Base-by-base conservation (phyloP, 331 rosid genomes). In the Saraca asoca region DNA sequence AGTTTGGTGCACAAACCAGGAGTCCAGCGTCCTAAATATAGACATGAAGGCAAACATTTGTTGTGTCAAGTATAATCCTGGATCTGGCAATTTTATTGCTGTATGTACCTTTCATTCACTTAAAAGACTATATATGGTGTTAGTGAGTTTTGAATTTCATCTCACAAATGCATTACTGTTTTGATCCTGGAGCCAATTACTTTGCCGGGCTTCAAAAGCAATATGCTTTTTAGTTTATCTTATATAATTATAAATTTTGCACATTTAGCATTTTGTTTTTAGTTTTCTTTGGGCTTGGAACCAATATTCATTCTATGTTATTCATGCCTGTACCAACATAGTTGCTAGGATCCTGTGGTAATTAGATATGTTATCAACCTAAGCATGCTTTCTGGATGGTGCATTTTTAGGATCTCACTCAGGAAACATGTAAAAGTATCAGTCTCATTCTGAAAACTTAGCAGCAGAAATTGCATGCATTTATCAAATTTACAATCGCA, bases 31-130 rank as follows among this genome's bases (percentile, higher is more conserved):
- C 69, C 78, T 86, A 24, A 87, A 94, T 71, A 90, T 90, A 73
- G 99, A 94, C 77, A 90, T 94, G 97, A 90, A 94, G 85, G 99
- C 99, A 18, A 94, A 94, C 86, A 94, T 94, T 74, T 94, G 99
- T 62, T 90, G 92, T 49, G 99, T 94, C 65, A 90, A 94, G 77
- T 94, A 86, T 78, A 94, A 94, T 81, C 99, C 97, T 73, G 96
- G 99, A 79, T 90, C 97, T 7, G 79, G 97, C 75, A 70, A 90
- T 85, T 73, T 78, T 72, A 88, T 94, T 75, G 96, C 97, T 43
- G 99, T 94, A 88, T 66, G 86, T 52, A 17, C 72, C 78, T 78
- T 76, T 70, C 53, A 14, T 71, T 70, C 54, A 37, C 42, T 77
- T 62, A 68, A 44, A 64, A 59, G 71, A 61, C 41, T 37, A 46